Conservation (phyloP, 495 filamentous ascomycete genomes). For the Umbilicaria muhlenbergii region DNA sequence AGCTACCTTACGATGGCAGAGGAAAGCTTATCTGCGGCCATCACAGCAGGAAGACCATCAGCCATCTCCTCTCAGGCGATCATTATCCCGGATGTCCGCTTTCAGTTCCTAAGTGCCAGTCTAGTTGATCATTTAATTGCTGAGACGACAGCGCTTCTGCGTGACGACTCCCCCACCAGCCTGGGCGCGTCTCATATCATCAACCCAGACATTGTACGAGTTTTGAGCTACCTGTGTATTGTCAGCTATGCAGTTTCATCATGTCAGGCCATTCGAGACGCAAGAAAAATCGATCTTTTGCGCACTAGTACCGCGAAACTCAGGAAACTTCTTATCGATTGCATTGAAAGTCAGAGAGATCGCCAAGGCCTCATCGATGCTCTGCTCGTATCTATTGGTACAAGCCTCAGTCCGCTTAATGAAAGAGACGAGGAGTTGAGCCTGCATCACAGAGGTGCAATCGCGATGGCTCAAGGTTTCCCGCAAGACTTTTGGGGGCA, state of each 20-base stretch:
- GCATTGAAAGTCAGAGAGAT: conserved; percentile 4
- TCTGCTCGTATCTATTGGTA: conserved; percentile 19
- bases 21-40: background rate
- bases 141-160: conserved; percentile 3
- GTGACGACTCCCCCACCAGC: background rate
- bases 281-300: background rate
- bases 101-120: conserved; percentile 1
- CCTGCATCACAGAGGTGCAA: conserved; percentile 2
- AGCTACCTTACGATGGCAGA: conserved; percentile 23
- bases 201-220: conserved; percentile 10
- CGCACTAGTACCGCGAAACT: background rate
- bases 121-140: conserved; percentile 1
- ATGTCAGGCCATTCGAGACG: background rate
- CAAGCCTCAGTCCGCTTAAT: background rate
- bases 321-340: background rate
- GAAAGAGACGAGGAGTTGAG: background rate
- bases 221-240: conserved; percentile 8
- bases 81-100: background rate
- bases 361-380: conserved; percentile 19
- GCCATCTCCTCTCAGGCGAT: too few species aligned
- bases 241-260: conserved; percentile 6
- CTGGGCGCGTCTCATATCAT: background rate
- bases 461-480: conserved; percentile 4
- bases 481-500: conserved; percentile 6
- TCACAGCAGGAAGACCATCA: too few species aligned